A percentile compares a stretch with the other conserved stretches of the same genome.
Conservation (phyloP, 441 rosid genomes). For the Pelargonium cotyledonis region DNA sequence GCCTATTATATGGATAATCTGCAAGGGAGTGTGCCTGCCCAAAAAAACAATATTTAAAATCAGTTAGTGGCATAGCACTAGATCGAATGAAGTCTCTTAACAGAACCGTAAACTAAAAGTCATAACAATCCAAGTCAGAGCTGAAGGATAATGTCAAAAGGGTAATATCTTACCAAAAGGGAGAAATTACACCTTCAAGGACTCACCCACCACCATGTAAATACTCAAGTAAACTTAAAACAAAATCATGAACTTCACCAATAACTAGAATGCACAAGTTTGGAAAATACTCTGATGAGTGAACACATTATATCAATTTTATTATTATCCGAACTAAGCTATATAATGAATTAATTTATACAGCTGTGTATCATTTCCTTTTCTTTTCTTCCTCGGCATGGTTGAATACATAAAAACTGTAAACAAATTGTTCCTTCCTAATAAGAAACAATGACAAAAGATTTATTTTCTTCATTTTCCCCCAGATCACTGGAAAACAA, state of each 20-base stretch:
- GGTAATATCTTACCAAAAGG: not conserved
- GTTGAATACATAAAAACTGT: not conserved
- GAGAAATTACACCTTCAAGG: not conserved
- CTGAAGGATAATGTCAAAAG: not conserved
- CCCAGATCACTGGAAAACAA: not conserved
- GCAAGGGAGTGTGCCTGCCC: conserved; percentile 67
- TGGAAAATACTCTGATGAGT: not conserved
- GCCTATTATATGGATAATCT: conserved; percentile 68
- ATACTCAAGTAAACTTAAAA: not conserved
- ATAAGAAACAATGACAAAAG: not conserved
- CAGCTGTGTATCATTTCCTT: not conserved
- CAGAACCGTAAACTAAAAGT: not conserved
- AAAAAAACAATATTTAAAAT: conserved; percentile 13
- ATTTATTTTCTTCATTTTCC: not conserved
- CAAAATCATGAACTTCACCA: not conserved
- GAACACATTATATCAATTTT: not conserved
- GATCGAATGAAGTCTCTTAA: not conserved
- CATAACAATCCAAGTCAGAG: too few species aligned
- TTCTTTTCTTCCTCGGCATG: too few species aligned
- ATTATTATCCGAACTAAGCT: not conserved
- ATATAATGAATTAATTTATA: not conserved
- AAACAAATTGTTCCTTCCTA: not conserved
- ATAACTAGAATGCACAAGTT: not conserved
- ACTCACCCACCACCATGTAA: not conserved
- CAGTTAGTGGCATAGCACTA: conserved; percentile 2